Base-by-base conservation (phyloP, 495 filamentous ascomycete genomes). In the Hypomontagnella submonticulosa region DNA sequence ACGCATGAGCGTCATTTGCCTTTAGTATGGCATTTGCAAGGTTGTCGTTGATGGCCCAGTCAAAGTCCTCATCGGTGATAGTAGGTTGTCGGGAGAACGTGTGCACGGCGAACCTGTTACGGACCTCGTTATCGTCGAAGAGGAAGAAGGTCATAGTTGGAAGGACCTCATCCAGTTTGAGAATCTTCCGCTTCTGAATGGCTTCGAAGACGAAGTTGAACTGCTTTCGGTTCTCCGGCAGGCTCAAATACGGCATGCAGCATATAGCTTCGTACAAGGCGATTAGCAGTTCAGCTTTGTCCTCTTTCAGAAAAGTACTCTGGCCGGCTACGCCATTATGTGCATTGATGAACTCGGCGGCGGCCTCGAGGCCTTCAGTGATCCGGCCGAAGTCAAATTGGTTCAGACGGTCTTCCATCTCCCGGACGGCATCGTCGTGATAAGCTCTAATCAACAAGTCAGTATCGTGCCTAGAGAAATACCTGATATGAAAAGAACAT, bases 111-210 rank as follows among this genome's bases (percentile, higher is more conserved):
- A 93, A 97, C 38, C 78, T 76, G 19, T 78, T 80, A 38, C 90
- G 84, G 41, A 72, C 73, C 32, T 79, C 76, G 30, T 90, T 83
- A 4, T 80, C 72, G 55, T 89, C 86, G 67, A 97, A 97, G 2
- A 97, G 80, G 67, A 96, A 97, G 12, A 79, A 82, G 12, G 89
- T 89, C 75, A 93, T 90, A 7, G 91, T 90, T 8, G 92, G 93
- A 4, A 92, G 81, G 46, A 89, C 88, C 49, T 86, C 86, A n/a
- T 75, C 66, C 37, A 94, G 81, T 65, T 88, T 91, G 4, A 97
- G 79, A 8, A 80, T 82, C 43, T 86, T 89, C 52, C 87, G 92
- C 0, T 81, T 83, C 75, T 96, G 92, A 9, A 92, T 88, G 0
- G 90, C 77, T 65, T 83, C 77, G 69, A 97, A 96, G 8, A 92